phyloP scores from a whole-genome alignment of 371 early-diverging fungal species.

The Apophysomyces trapeziformis region DNA sequence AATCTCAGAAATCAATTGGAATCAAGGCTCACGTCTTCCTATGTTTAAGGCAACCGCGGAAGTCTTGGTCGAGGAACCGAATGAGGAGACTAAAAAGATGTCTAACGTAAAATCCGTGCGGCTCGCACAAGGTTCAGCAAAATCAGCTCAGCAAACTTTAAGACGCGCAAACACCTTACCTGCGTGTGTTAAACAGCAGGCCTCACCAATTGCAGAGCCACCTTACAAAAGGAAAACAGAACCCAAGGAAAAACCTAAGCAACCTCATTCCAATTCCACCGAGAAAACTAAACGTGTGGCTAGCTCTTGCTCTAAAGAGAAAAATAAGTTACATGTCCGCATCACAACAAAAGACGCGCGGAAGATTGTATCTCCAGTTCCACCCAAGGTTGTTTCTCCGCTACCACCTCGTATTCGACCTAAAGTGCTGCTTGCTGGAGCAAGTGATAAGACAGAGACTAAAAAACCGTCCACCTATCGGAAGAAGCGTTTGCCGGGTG shows the following conservation, averaged over 20 bases:
- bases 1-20: constrained; percentile 37
- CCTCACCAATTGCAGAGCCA: background rate
- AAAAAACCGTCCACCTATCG: constrained; percentile 31
- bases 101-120: constrained; percentile 16
- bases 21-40: constrained; percentile 49
- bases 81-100: background rate
- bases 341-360: background rate
- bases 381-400: background rate
- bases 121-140: constrained; percentile 14
- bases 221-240: background rate
- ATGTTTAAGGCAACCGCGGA: constrained; percentile 31
- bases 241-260: background rate
- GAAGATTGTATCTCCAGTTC: background rate
- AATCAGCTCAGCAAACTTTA: constrained; percentile 19
- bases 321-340: background rate
- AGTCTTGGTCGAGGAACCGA: constrained; percentile 7
- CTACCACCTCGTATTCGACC: constrained; percentile 11
- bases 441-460: constrained; percentile 14
- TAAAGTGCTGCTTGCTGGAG: constrained; percentile 18
- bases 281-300: background rate
- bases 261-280: background rate
- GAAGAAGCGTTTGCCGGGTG: constrained; percentile 36
- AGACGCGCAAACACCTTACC: constrained; percentile 29
- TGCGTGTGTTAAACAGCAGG: constrained; percentile 3
- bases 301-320: background rate